Percentiles rank a stretch among this genome's conserved stretches.
These are phyloP conservation scores for Curvularia sp. DNA, from an alignment of 2,329 filamentous ascomycete species.

Conservation along the genomic window DNA sequence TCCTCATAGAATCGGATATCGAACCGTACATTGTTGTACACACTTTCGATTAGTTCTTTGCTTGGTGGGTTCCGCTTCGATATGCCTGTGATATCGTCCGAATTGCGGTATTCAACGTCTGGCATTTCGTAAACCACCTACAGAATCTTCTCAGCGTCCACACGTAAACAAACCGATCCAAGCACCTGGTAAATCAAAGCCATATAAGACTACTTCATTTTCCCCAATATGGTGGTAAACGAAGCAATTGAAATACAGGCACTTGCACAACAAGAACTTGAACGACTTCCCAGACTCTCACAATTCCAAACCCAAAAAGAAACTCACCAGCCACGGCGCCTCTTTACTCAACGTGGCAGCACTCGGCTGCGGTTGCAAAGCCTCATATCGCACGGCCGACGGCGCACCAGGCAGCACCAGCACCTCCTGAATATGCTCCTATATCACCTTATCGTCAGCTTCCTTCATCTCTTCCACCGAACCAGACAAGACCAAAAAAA, in stretches of 20 bases:
- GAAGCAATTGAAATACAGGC: not conserved
- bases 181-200: not conserved
- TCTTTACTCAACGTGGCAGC: slow-evolving; percentile 7
- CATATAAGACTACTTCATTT: not conserved
- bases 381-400: slow-evolving; percentile 35
- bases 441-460: not conserved
- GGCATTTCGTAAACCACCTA: slow-evolving; percentile 38
- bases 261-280: not conserved
- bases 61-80: slow-evolving; percentile 32
- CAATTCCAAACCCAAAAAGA: not conserved
- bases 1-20: slow-evolving; percentile 38
- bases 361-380: slow-evolving; percentile 19
- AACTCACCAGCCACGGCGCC: slow-evolving; percentile 30
- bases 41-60: slow-evolving; percentile 24
- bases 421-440: slow-evolving; percentile 32
- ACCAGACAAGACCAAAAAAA: not conserved
- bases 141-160: not conserved
- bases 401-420: slow-evolving; percentile 33
- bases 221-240: not conserved
- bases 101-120: slow-evolving; percentile 29
- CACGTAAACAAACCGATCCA: not conserved
- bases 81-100: slow-evolving; percentile 32
- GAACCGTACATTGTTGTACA: slow-evolving; percentile 39
- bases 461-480: not conserved
- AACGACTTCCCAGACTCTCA: not conserved